Evolutionary conservation across 768 basidiomycete genomes (phyloP).

Genomic region (Phaeotremella fagi): DNA sequence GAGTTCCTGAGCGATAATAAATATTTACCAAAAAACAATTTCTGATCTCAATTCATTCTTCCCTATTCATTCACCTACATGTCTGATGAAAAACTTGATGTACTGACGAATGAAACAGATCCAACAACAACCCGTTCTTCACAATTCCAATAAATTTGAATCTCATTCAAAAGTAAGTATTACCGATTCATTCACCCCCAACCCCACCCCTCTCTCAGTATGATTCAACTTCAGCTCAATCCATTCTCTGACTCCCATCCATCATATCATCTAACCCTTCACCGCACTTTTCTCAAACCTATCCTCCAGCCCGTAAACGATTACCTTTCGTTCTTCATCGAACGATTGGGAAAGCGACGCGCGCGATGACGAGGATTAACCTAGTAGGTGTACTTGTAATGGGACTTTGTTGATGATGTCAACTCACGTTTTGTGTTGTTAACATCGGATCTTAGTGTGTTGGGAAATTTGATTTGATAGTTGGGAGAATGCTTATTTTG

Average conservation of each 20-base stretch:
- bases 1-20: constrained; percentile 40
- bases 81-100: too few relatives aligned
- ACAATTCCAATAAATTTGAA: not conserved
- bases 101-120: not conserved
- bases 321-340: constrained; percentile 2
- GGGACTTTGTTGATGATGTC: constrained; percentile 10
- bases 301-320: constrained; percentile 20
- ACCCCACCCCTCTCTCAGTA: constrained; percentile 11
- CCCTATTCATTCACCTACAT: not conserved
- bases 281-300: constrained; percentile 13
- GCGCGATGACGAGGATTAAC: constrained; percentile 24
- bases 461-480: constrained; percentile 3
- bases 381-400: constrained; percentile 13
- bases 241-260: constrained; percentile 43
- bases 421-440: constrained; percentile 26
- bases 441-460: constrained; percentile 15
- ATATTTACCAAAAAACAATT: constrained; percentile 42
- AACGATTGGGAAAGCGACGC: not conserved
- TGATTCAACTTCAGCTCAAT: constrained; percentile 48
- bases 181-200: not conserved
- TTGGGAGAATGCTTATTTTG: constrained; percentile 31
- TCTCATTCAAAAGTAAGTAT: constrained; percentile 1
- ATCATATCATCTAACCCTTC: constrained; percentile 6
- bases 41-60: constrained; percentile 19
- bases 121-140: not conserved